Evolutionary conservation across 179 eudicot genomes (phyloP).

Genomic region (Beta corolliflora): DNA sequence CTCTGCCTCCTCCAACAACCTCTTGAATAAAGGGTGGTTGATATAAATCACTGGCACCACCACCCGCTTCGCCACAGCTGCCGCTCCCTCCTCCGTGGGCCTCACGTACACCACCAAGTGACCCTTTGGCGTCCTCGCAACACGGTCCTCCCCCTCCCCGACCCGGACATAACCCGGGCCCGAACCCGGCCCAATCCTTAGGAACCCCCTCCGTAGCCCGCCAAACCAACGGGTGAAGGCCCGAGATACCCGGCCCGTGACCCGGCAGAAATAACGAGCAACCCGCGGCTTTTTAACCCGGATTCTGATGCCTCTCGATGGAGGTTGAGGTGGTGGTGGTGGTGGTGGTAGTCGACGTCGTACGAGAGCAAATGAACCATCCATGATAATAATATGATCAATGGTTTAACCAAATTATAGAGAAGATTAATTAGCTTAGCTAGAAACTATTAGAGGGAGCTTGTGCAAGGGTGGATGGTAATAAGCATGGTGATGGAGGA

Average conservation of each 20-base stretch:
- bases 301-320: background rate
- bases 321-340: background rate
- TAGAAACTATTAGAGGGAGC: too few species aligned
- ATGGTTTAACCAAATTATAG: too few species aligned
- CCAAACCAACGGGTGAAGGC: background rate
- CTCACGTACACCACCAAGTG: slow-evolving; percentile 55
- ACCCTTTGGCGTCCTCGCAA: slow-evolving; percentile 45
- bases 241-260: background rate
- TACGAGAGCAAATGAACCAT: background rate
- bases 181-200: background rate
- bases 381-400: background rate
- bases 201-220: background rate
- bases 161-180: slow-evolving; percentile 6
- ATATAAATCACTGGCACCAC: slow-evolving; percentile 54
- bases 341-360: background rate
- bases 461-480: background rate
- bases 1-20: slow-evolving; percentile 50
- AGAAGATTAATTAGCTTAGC: too few species aligned
- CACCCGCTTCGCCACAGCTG: slow-evolving; percentile 34
- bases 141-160: background rate
- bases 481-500: background rate
- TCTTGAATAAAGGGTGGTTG: slow-evolving; percentile 54
- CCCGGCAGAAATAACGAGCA: background rate
- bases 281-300: background rate
- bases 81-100: slow-evolving; percentile 18